These are phyloP conservation scores for Euphrasia confusa DNA, from an alignment of 257 asterid species.

Conservation along the genomic window DNA sequence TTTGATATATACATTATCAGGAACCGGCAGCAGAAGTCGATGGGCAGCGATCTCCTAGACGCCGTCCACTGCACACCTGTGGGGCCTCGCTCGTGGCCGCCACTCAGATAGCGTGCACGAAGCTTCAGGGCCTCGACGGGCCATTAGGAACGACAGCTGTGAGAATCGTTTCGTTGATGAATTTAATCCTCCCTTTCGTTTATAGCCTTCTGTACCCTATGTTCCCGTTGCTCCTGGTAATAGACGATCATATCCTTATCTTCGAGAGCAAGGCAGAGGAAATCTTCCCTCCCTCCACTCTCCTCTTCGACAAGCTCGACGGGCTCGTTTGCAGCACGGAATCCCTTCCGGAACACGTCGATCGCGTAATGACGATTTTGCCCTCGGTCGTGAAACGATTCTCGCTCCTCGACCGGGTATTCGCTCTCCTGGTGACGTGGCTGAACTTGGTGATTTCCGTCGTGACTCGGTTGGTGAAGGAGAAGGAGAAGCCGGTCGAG, in stretches of 20 bases:
- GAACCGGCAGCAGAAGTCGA: conserved; percentile 8
- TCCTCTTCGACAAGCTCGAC: conserved; percentile 45
- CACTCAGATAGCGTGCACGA: conserved; percentile 33
- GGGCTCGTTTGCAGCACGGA: conserved; percentile 35
- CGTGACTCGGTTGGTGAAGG: conserved; percentile 22
- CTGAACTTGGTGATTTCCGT: conserved; percentile 25
- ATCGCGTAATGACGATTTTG: conserved; percentile 25
- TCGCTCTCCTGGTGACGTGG: conserved; percentile 31
- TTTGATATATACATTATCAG: conserved; percentile 18
- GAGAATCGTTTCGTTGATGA: conserved; percentile 9
- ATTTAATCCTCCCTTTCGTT: conserved; percentile 29
- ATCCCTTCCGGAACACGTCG: conserved; percentile 36
- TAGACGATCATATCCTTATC: conserved; percentile 47
- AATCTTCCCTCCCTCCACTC: conserved; percentile 42
- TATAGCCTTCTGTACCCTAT: conserved; percentile 30
- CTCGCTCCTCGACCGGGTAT: conserved; percentile 36
- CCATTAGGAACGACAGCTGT: conserved; percentile 39
- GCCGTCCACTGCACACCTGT: conserved; percentile 54
- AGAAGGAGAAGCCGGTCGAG: conserved; percentile 34
- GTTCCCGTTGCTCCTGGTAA: conserved; percentile 33
- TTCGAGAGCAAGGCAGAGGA: conserved; percentile 32
- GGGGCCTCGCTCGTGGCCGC: conserved; percentile 41
- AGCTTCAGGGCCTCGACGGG: conserved; percentile 32
- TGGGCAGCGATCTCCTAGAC: conserved; percentile 27
- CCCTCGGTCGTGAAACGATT: conserved; percentile 27